Evolutionary conservation across 1,284 basidiomycete species (phyloP).

Genomic region (Ustilago shanxiensis): DNA sequence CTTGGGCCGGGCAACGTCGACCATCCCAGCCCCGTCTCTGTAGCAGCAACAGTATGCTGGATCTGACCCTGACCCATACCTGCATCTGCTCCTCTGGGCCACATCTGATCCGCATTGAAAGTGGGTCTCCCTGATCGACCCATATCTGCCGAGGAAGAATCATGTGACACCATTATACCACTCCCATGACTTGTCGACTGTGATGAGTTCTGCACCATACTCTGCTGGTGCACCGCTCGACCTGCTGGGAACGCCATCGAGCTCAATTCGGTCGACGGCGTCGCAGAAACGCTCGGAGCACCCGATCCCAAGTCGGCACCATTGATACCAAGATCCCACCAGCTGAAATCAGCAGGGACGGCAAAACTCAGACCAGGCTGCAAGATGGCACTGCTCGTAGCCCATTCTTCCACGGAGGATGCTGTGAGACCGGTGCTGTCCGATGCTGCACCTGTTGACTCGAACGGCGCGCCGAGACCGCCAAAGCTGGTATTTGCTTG

Average conservation of each 20-base stretch:
- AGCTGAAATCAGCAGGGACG: constrained; percentile 67
- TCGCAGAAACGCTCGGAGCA: constrained; percentile 22
- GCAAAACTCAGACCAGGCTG: constrained; percentile 63
- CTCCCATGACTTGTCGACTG: no score
- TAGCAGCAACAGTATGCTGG: constrained; percentile 41
- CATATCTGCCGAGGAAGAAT: neutral
- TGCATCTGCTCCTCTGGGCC: constrained; percentile 44
- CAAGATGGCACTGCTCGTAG: constrained; percentile 53
- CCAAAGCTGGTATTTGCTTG: neutral
- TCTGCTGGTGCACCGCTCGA: neutral
- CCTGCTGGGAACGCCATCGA: constrained; percentile 12
- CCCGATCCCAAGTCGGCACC: constrained; percentile 22
- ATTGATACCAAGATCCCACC: constrained; percentile 64
- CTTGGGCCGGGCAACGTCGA: constrained; percentile 32
- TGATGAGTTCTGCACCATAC: neutral
- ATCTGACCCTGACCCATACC: constrained; percentile 57
- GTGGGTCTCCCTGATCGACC: constrained; percentile 17
- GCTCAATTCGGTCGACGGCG: constrained; percentile 19
- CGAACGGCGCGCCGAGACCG: constrained; percentile 14
- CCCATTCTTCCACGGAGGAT: constrained; percentile 38
- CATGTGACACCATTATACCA: neutral
- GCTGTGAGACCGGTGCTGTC: constrained; percentile 10
- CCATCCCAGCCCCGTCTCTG: constrained; percentile 46
- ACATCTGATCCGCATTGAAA: constrained; percentile 28
- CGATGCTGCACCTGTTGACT: neutral